Conservation (phyloP, 164 flowering plant species). For the Euptelea pleiosperma region DNA sequence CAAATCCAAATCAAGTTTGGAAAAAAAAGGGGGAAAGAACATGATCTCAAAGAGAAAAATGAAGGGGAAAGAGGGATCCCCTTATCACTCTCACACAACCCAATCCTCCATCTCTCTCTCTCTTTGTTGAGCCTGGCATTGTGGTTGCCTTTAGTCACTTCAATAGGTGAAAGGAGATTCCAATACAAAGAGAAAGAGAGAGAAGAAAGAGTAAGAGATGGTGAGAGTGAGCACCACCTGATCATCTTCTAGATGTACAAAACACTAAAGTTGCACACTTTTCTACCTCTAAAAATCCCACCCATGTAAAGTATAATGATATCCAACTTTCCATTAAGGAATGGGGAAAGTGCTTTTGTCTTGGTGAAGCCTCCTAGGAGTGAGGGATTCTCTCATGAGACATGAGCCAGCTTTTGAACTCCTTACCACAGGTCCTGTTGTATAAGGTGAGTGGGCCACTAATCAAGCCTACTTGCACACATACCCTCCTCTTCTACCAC, state of each 20-base stretch:
- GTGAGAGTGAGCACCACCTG: constrained; percentile 8
- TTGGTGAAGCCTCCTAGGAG: constrained; percentile 57
- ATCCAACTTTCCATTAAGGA: constrained; percentile 47
- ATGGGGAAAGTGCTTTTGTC: constrained; percentile 46
- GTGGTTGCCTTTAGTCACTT: constrained; percentile 36
- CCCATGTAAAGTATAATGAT: constrained; percentile 46
- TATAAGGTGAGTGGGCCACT: constrained; percentile 12
- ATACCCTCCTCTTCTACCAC: not conserved
- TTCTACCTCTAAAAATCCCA: constrained; percentile 20
- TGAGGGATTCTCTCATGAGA: constrained; percentile 44
- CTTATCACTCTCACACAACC: constrained; percentile 17
- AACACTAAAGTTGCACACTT: constrained; percentile 35
- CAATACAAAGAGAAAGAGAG: constrained; percentile 11
- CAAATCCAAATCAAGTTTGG: constrained; percentile 7
- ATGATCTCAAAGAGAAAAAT: constrained; percentile 1
- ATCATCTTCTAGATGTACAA: constrained; percentile 35
- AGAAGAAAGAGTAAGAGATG: no score
- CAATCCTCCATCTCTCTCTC: constrained; percentile 7
- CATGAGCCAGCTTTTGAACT: constrained; percentile 36
- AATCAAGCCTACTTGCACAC: not conserved
- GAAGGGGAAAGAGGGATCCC: constrained; percentile 23
- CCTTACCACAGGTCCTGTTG: not conserved
- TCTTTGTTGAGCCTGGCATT: constrained; percentile 24
- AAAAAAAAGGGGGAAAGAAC: constrained; percentile 19
- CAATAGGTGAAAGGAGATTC: constrained; percentile 43